Evolutionary conservation across 2,329 filamentous ascomycete species (phyloP).

Genomic region (Colletotrichum tamarilloi): DNA sequence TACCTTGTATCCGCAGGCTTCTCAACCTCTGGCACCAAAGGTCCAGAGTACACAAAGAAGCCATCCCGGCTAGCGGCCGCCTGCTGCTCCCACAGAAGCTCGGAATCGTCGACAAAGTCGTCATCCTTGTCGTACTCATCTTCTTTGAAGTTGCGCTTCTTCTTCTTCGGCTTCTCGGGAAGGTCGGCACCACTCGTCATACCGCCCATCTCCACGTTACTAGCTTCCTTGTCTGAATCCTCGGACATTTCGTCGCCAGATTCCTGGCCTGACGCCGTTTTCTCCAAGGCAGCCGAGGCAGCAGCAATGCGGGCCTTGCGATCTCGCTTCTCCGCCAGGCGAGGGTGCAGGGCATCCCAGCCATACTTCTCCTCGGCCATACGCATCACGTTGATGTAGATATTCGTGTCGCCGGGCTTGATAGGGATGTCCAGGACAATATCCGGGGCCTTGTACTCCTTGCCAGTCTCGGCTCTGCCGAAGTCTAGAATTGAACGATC

Average conservation of each 20-base stretch:
- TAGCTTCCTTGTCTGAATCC: constrained; percentile 81
- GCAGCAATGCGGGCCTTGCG: constrained; percentile 89
- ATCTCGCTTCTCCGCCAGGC: constrained; percentile 88
- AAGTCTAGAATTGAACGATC: constrained; percentile 70
- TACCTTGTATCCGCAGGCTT: constrained; percentile 69
- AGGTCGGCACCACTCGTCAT: constrained; percentile 69
- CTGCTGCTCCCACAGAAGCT: constrained; percentile 94
- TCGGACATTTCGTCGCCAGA: constrained; percentile 87
- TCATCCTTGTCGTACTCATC: constrained; percentile 88
- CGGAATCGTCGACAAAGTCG: constrained; percentile 91
- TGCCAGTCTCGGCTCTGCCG: constrained; percentile 67
- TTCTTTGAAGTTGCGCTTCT: constrained; percentile 83
- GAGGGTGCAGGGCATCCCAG: constrained; percentile 92
- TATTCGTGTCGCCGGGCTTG: constrained; percentile 79
- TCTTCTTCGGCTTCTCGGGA: constrained; percentile 73
- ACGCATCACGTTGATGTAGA: constrained; percentile 94
- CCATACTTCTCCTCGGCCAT: constrained; percentile 95
- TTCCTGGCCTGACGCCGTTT: constrained; percentile 74
- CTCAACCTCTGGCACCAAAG: constrained; percentile 87
- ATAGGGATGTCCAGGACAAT: constrained; percentile 89
- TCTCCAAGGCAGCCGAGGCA: constrained; percentile 86
- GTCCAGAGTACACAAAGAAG: constrained; percentile 97
- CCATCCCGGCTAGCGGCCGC: constrained; percentile 94
- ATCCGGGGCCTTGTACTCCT: constrained; percentile 73
- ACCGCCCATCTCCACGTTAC: constrained; percentile 89